Conservation (phyloP, 2,329 filamentous ascomycete species). For the Fusarium equiseti region DNA sequence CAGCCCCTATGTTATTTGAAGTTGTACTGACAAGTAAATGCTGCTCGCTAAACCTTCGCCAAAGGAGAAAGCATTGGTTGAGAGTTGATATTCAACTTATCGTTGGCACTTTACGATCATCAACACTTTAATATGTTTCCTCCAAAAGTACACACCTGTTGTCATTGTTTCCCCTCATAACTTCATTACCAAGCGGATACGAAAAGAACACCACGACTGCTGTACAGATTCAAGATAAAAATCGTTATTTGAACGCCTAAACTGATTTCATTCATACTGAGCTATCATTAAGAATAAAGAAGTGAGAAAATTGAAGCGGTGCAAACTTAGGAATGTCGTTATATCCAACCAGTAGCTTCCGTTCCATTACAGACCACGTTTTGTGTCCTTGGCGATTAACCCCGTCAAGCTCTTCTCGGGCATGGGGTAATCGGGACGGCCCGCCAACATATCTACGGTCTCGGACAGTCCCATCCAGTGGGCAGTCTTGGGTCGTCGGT, state of each 20-base stretch:
- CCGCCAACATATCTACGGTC: constrained; percentile 86
- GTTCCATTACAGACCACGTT: constrained; percentile 60
- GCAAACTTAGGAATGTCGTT: constrained; percentile 18
- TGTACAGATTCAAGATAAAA: background rate
- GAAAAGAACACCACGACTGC: background rate
- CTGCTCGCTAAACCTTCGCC: background rate
- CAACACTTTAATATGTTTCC: background rate
- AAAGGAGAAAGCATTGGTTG: background rate
- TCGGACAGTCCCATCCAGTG: constrained; percentile 87
- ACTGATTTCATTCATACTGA: constrained; percentile 34
- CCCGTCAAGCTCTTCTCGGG: constrained; percentile 66
- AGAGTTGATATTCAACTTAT: background rate
- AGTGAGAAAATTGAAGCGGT: constrained; percentile 20
- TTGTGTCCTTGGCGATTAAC: constrained; percentile 69
- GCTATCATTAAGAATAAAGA: constrained; percentile 40
- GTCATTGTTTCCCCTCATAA: background rate
- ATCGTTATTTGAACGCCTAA: constrained; percentile 26
- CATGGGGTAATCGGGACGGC: constrained; percentile 68
- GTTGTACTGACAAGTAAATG: background rate
- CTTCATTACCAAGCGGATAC: too few species aligned
- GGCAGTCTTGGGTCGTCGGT: constrained; percentile 83
- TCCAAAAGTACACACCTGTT: background rate
- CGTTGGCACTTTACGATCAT: background rate
- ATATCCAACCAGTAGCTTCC: constrained; percentile 19
- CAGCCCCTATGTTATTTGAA: background rate